These are phyloP conservation scores for Aquanectria penicillioides DNA, from an alignment of 2,329 filamentous ascomycete species.

Conservation along the genomic window DNA sequence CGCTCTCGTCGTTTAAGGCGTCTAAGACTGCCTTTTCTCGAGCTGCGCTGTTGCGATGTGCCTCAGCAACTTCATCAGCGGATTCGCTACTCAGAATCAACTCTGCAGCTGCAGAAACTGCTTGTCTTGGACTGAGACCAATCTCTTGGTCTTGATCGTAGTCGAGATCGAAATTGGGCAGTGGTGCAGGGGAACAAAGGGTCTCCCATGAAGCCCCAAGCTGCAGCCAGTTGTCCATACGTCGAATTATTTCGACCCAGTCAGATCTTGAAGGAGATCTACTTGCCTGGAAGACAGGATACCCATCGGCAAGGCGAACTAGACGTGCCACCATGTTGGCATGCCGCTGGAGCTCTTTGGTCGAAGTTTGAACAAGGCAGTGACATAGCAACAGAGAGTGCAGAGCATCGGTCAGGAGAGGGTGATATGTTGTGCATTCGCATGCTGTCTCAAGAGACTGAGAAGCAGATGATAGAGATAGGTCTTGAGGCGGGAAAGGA, in stretches of 20 bases:
- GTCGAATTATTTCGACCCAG: conserved; percentile 80
- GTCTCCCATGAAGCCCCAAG: conserved; percentile 74
- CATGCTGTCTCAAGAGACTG: conserved; percentile 44
- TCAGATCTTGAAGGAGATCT: conserved; percentile 78
- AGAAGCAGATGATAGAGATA: conserved; percentile 43
- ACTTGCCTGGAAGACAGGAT: conserved; percentile 80
- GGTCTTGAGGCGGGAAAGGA: conserved; percentile 68
- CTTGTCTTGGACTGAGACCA: conserved; percentile 13
- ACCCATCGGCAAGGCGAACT: conserved; percentile 78
- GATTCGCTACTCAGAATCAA: conserved; percentile 43
- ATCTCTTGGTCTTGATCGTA: conserved; percentile 27
- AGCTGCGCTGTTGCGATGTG: conserved; percentile 66
- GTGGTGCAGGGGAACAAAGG: conserved; percentile 71
- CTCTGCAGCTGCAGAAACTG: conserved; percentile 38
- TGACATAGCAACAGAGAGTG: conserved; percentile 83
- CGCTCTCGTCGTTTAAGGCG: conserved; percentile 73
- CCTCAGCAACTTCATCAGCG: conserved; percentile 50
- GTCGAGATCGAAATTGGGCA: conserved; percentile 51
- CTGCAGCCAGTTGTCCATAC: conserved; percentile 75
- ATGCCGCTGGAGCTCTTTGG: conserved; percentile 81
- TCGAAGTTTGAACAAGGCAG: conserved; percentile 80
- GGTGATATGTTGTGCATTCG: conserved; percentile 74
- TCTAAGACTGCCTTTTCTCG: conserved; percentile 74
- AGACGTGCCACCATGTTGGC: conserved; percentile 84
- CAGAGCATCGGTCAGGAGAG: conserved; percentile 80